Base-by-base conservation (phyloP, 1,139 yeast genomes). In the Meyerozyma guilliermondii region DNA sequence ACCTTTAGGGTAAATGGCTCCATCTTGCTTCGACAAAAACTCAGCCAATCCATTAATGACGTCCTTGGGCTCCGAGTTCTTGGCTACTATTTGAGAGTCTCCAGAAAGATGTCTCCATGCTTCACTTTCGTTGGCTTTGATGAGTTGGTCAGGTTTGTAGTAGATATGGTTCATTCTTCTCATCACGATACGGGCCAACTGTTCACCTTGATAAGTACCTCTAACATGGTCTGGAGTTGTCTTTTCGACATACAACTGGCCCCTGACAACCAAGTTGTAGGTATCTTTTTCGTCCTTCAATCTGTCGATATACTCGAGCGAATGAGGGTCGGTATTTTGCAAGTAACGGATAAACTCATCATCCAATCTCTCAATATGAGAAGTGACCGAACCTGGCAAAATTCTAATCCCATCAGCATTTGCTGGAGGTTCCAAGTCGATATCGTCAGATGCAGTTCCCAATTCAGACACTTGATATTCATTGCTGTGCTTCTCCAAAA, bases 161-260 rank as follows among this genome's bases (percentile, higher is more conserved):
- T 94, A 92, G 43, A 92, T 76, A 66, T 87, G 96, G 57, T 92
- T 97, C 58, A 94, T 72, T 69, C 98, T 82, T 63, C 95, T 85
- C 46, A 83, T 74, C 41, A 89, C 75, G 43, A 88, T 76, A 63
- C 98, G 81, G 43, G 91, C 80, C 54, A 84, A 71, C 59, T 81
- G 85, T 49, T 78, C 83, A 50, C 79, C 78, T 48, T 73, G 62
- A 18, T 62, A 63, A 17, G 56, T 46, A 22, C 56, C 43, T 52
- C 71, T 68, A 39, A 67, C 65, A 10, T 59, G 65, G 42, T 70
- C 68, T 20, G 82, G 71, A 44, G 80, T 73, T 45, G 81, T 76
- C 28, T 72, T 60, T 65, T 92, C 98, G 59, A 86, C 74, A 65
- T 92, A 91, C 51, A 86, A 66, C 70, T 94, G 98, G 29, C 89